Conservation (phyloP, 768 basidiomycete species). For the Lentinus brumalis region DNA sequence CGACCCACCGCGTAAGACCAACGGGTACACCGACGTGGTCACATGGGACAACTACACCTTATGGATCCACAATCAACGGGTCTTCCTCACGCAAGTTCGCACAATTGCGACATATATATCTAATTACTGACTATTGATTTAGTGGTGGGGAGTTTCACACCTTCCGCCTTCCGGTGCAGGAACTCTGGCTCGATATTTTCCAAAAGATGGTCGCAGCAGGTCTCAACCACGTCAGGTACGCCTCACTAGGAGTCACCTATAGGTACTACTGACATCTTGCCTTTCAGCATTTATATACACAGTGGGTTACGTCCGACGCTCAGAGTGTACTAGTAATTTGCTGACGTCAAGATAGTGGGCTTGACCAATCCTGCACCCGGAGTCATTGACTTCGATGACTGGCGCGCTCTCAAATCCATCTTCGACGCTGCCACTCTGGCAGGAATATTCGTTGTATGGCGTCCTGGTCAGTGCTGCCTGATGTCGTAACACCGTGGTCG, state of each 20-base stretch:
- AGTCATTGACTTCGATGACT: constrained; percentile 71
- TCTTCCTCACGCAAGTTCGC: constrained; percentile 68
- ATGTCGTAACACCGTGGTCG: not conserved
- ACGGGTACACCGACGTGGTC: constrained; percentile 39
- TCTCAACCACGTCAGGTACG: constrained; percentile 66
- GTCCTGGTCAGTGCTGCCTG: constrained; percentile 58
- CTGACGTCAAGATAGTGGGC: constrained; percentile 40
- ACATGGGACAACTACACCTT: constrained; percentile 74
- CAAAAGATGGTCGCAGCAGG: constrained; percentile 83
- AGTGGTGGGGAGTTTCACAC: constrained; percentile 88
- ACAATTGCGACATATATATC: not conserved
- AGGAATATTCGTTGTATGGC: constrained; percentile 78
- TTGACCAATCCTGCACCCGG: constrained; percentile 74
- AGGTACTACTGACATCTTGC: not conserved
- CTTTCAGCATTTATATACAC: constrained; percentile 62
- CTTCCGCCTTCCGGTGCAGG: constrained; percentile 78
- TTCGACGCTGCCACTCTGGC: constrained; percentile 73
- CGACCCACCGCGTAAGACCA: constrained; percentile 29
- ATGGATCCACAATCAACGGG: constrained; percentile 64
- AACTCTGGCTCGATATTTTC: constrained; percentile 80
- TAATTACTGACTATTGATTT: not conserved
- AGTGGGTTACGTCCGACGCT: constrained; percentile 36
- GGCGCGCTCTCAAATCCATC: constrained; percentile 67
- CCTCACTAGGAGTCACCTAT: not conserved
- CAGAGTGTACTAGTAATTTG: not conserved